Evolutionary conservation across 352 stramenopile species (phyloP), one percentile per base, ranked within the genome.

Genomic region (Phytophthora hybrid): DNA sequence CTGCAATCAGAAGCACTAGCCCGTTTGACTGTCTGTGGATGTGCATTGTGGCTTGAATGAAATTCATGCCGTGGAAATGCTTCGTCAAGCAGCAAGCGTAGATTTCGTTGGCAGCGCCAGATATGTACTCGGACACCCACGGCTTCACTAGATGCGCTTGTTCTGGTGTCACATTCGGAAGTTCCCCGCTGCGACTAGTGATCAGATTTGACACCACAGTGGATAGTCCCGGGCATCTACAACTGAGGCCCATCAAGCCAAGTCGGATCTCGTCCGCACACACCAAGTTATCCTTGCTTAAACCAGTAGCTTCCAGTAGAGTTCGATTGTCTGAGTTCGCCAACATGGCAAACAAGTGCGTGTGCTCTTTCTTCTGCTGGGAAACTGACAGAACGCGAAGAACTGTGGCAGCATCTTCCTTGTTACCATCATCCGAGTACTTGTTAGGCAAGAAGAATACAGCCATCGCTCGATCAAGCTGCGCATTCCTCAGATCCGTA

Each of bases 381-480:
- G 77, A 85, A 3, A 95, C 90, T 0, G 90, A 90, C 0, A 97
- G 77, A 37, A 97, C 90, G 14, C 90, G 88, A 3, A 97, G 66
- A 13, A 97, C 88, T 0, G 88, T 97, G 31, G 86, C 83, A 0
- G 90, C 90, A 37, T 97, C 90, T 81, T 97, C 88, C 59, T 93
- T 84, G 26, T 93, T 93, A 4, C 79, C 86, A 59, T 94, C 81
- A 23, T 90, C 89, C 16, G 87, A 80, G 39, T 94, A 93, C 59
- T 95, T 95, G 68, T 95, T 91, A 5, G 90, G 90, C 3, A 97
- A 55, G 61, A 97, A 95, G 62, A 97, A 97, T 9, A 95, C 87
- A 1, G 86, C 90, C 73, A 90, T 85, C 0, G 87, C 88, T 56
- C 91, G 81, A 34, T 85, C 71, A 23, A 95, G 65, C 47, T 91